Evolutionary conservation across 495 filamentous ascomycete genomes (phyloP), one percentile per base, ranked within the genome.

Genomic region (Pseudoneurospora amorphoporcata): DNA sequence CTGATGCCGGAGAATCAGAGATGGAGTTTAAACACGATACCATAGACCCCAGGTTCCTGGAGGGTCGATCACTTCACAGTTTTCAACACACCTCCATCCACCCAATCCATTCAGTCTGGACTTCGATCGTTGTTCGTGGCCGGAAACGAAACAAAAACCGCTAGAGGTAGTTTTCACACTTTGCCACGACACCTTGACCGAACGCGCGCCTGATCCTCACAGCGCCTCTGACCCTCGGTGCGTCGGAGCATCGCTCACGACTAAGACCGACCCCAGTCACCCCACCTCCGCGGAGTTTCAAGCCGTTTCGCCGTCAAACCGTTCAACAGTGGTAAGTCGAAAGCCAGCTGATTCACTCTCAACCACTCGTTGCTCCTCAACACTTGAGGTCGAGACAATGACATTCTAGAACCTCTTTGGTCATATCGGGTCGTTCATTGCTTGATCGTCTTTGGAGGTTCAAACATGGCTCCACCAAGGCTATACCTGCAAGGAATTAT

Each of bases 181-280:
- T 69, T 65, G 69, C 72, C 41, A 69, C 72, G 72, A 68, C 65
- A 43, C 61, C 72, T 61, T 75, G 42, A 29, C 75, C 76, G 76
- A 76, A 73, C 77, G 75, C 77, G 78, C 78, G 78, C 74, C 72
- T 77, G 74, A 42, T 69, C 45, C 32, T 9, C 35, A 40, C 45
- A 47, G 70, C 68, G 73, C 39, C 69, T 73, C 69, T 61, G 29
- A 35, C 29, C 12, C 53, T 61, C 29, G 29, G 53, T 58, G 43
- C 4, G 23, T 61, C 53, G 29, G 53, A 61, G 29, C 10, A 61
- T 12, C 10, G 53, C 12, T 61, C 29, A 19, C 69, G 23, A 47
- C 39, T 1, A 32, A 32, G 40, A 39, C 69, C 40, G 39, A 32
- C 39, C 39, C 69, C 69, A 17, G 68, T n/a, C 32, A 70, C 19